These are phyloP conservation scores for Crithidia thermophila DNA, from an alignment of 208 protist genomes.

Conservation along the genomic window DNA sequence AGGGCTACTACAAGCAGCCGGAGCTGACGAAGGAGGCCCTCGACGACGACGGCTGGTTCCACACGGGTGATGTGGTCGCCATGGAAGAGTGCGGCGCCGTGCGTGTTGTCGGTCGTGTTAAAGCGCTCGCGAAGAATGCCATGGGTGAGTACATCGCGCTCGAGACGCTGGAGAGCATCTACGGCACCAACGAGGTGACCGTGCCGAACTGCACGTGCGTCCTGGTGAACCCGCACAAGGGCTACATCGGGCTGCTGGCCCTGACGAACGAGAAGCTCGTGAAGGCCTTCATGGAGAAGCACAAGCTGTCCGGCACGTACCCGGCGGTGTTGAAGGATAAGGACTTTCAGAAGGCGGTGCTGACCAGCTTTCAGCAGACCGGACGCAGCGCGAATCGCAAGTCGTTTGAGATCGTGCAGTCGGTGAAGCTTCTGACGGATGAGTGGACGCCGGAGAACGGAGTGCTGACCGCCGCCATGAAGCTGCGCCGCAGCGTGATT, in stretches of 20 bases:
- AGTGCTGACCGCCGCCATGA: conserved; percentile 82
- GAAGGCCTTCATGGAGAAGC: conserved; percentile 57
- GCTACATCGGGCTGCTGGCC: conserved; percentile 62
- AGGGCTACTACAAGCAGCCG: conserved; percentile 91
- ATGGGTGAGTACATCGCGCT: conserved; percentile 93
- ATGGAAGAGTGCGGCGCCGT: conserved; percentile 63
- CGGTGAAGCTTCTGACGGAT: conserved; percentile 56
- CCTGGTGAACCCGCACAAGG: conserved; percentile 75
- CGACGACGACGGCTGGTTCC: conserved; percentile 83
- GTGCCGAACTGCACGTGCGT: conserved; percentile 73
- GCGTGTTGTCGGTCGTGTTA: conserved; percentile 86
- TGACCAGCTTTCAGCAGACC: conserved; percentile 53
- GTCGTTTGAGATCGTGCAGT: conserved; percentile 73
- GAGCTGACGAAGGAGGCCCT: conserved; percentile 81
- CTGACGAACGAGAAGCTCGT: conserved; percentile 59
- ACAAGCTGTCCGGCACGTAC: conserved; percentile 45
- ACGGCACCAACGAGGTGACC: conserved; percentile 57
- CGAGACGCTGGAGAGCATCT: conserved; percentile 81
- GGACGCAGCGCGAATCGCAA: conserved; percentile 54
- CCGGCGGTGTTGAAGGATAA: conserved; percentile 54
- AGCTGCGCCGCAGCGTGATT: conserved; percentile 73
- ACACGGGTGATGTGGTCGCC: conserved; percentile 87
- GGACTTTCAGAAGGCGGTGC: conserved; percentile 46
- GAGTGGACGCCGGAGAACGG: conserved; percentile 89
- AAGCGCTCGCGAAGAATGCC: conserved; percentile 92